Base-by-base conservation (phyloP, 2,329 filamentous ascomycete genomes). In the Scolecobasidium constrictum region DNA sequence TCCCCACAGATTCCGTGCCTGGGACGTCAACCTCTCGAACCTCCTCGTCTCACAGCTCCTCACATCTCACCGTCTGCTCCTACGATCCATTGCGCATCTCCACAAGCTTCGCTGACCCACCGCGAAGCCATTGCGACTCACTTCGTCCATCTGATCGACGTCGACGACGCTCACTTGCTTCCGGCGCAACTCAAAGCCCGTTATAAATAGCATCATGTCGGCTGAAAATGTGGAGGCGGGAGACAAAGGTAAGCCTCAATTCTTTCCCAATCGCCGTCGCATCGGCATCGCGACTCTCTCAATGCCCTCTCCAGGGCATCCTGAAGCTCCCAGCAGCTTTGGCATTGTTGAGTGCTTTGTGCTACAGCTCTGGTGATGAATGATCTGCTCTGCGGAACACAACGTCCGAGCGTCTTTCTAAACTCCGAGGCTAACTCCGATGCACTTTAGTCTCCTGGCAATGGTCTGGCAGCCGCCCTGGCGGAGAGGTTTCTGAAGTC, bases 401-500 rank as follows among this genome's bases (percentile, higher is more conserved):
- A 13, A 11, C 16, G 17, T 9, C 17, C 20, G 9, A 23, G 37
- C 13, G 42, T 35, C 17, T 23, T 46, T 35, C 21, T 37, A 44
- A 33, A 40, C 39, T 36, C 28, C 13, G 39, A 16, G 26, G 40
- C 52, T 49, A 37, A 50, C 42, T 12, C 17, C n/a, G 21, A 20
- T 5, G 15, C 20, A 9, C 46, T 9, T 6, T 18, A 81, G 78
- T 81, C 52, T 75, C 75, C 46, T 81, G 77, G 77, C 67, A 70
- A 55, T 80, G 75, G 75, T 66, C 67, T 45, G 65, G 67, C 45
- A 67, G 69, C 44, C 60, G 68, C 17, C 77, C 77, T 2, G 63
- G 65, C 40, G 78, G 77, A 46, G 72, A 67, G 35, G 76, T 76
- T 43, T 67, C 67, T 48, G 72, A 73, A 60, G 67, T 64, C 47